phyloP scores from a whole-genome alignment of 257 asterid species.

The Misopates orontium region DNA sequence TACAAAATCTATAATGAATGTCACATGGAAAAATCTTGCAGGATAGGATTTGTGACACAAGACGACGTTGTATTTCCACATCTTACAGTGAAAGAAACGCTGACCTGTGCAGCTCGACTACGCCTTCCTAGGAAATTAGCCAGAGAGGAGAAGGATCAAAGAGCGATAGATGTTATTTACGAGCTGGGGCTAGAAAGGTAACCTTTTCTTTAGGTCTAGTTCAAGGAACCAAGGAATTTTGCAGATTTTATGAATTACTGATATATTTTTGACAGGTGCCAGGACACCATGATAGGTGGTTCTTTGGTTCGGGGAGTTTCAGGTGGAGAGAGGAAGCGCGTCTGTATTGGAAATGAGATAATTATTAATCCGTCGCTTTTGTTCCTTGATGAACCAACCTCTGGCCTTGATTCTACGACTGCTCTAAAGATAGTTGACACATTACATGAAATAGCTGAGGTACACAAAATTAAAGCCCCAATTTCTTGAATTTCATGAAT shows the following conservation, averaged over 20 bases:
- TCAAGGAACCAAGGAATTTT: neutral
- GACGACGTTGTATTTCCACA: slow-evolving; percentile 95
- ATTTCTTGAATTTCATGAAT: too few relatives aligned
- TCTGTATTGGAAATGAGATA: slow-evolving; percentile 88
- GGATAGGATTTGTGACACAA: slow-evolving; percentile 99
- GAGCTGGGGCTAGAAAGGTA: slow-evolving; percentile 93
- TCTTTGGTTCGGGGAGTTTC: slow-evolving; percentile 94
- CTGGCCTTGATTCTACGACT: slow-evolving; percentile 96
- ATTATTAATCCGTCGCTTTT: slow-evolving; percentile 83
- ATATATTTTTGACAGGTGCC: slow-evolving; percentile 61
- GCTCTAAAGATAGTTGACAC: slow-evolving; percentile 83
- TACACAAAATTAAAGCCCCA: slow-evolving; percentile 16
- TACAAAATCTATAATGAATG: too few relatives aligned
- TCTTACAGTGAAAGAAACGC: slow-evolving; percentile 86
- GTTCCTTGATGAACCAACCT: slow-evolving; percentile 95
- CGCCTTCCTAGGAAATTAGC: slow-evolving; percentile 73
- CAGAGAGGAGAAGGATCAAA: slow-evolving; percentile 65
- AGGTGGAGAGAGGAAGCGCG: slow-evolving; percentile 98
- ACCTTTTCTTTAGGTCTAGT: neutral
- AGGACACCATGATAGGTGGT: slow-evolving; percentile 97
- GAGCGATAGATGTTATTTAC: slow-evolving; percentile 76
- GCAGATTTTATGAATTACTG: neutral
- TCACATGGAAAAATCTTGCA: slow-evolving; percentile 29
- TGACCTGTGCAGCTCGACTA: slow-evolving; percentile 78
- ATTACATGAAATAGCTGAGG: slow-evolving; percentile 86